Evolutionary conservation across 2,329 filamentous ascomycete species (phyloP).

Genomic region (Fusarium oxysporum): DNA sequence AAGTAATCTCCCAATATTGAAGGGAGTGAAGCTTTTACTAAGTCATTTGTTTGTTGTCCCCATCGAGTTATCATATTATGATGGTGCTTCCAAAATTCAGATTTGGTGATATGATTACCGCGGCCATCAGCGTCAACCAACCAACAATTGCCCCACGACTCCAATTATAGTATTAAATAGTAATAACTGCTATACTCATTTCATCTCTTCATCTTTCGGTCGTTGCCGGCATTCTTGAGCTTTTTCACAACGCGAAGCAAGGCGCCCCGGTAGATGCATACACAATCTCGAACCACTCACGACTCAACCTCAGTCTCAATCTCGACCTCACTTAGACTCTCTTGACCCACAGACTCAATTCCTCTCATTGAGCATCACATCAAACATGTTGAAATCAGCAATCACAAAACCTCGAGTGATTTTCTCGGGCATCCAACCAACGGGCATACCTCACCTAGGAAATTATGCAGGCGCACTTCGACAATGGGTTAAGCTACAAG

Average conservation of each 20-base stretch:
- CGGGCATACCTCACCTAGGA: conserved; percentile 90
- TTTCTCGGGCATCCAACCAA: conserved; percentile 98
- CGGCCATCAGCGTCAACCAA: background rate
- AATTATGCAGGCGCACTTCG: conserved; percentile 93
- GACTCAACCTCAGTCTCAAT: background rate
- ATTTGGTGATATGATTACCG: background rate
- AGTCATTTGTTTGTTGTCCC: background rate
- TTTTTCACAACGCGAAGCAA: background rate
- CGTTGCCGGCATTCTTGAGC: background rate
- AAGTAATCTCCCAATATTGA: background rate
- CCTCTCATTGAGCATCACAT: background rate
- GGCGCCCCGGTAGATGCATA: conserved; percentile 44
- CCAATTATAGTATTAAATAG: background rate
- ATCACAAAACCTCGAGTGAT: conserved; percentile 62
- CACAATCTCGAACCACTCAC: conserved; percentile 13
- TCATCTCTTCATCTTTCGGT: background rate
- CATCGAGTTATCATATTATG: no score
- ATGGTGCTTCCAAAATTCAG: background rate
- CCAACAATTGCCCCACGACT: background rate
- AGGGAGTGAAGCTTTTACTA: background rate
- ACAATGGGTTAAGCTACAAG: conserved; percentile 86
- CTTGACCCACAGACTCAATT: background rate
- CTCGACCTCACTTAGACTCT: background rate
- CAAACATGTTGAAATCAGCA: conserved; percentile 17
- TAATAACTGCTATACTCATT: rapidly evolving